Conservation (phyloP, 441 rosid species). For the Bruguiera hainesii region DNA sequence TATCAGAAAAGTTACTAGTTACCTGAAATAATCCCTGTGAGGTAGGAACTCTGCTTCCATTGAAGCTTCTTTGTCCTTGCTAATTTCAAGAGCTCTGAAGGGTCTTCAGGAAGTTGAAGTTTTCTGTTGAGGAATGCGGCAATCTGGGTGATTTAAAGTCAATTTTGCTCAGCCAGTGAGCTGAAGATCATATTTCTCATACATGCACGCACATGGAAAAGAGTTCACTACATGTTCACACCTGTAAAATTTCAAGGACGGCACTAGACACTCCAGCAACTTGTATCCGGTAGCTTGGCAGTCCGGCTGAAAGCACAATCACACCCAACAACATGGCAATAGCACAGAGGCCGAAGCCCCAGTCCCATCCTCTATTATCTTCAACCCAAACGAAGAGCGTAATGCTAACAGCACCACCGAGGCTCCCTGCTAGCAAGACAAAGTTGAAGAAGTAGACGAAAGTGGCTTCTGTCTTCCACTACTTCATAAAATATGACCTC, state of each 20-base stretch:
- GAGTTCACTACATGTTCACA: neutral
- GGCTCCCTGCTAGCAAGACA: slow-evolving; percentile 35
- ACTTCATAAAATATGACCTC: neutral
- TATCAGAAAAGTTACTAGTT: neutral
- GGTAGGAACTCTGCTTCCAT: slow-evolving; percentile 38
- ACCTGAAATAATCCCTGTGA: slow-evolving; percentile 50
- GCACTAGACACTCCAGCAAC: slow-evolving; percentile 36
- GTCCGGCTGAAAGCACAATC: slow-evolving; percentile 32
- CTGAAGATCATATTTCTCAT: too few species aligned
- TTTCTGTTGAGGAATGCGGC: slow-evolving; percentile 48
- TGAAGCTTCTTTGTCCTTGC: slow-evolving; percentile 39
- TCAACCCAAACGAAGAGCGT: slow-evolving; percentile 55
- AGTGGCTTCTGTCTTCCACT: neutral
- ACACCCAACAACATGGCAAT: slow-evolving; percentile 34
- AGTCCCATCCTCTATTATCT: slow-evolving; percentile 58
- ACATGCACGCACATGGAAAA: neutral
- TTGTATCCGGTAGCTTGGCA: slow-evolving; percentile 46
- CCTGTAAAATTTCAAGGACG: slow-evolving; percentile 48
- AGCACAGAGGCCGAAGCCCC: slow-evolving; percentile 42
- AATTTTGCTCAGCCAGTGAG: too few species aligned
- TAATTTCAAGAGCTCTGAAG: slow-evolving; percentile 42
- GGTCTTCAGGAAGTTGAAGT: slow-evolving; percentile 44
- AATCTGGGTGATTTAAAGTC: neutral
- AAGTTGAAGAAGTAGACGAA: slow-evolving; percentile 38
- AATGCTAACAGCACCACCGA: slow-evolving; percentile 46